A percentile compares a stretch with the other conserved stretches of the same genome.
Evolutionary conservation across 2,329 filamentous ascomycete species (phyloP).

Genomic region (Sporothrix sp.): DNA sequence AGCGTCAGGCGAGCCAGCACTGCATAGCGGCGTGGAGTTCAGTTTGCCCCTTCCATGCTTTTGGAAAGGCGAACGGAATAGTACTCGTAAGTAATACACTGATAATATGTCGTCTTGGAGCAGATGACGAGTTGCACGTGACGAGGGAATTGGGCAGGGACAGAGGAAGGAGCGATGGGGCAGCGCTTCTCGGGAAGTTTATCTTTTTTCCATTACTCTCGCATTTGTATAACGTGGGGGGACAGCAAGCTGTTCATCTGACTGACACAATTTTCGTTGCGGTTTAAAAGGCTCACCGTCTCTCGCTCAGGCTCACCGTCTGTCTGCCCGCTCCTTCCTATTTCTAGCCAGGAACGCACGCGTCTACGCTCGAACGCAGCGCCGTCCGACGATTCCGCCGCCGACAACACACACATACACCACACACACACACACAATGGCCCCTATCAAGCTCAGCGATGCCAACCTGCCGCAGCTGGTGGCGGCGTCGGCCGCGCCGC

Average conservation of each 20-base stretch:
- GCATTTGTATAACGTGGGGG: background rate
- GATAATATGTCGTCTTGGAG: too few relatives aligned
- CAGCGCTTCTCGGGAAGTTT: background rate
- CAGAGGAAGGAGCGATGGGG: background rate
- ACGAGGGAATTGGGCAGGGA: background rate
- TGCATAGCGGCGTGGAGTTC: too few relatives aligned
- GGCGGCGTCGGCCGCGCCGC: constrained; percentile 8
- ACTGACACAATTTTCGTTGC: too few relatives aligned
- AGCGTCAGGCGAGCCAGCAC: too few relatives aligned
- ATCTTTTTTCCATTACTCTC: background rate
- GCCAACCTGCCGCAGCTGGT: constrained; percentile 29
- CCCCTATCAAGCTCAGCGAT: constrained; percentile 29
- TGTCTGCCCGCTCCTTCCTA: background rate
- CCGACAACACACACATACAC: background rate
- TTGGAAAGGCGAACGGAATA: too few relatives aligned
- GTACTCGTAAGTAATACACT: too few relatives aligned
- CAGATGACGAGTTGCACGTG: background rate
- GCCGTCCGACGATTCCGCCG: background rate
- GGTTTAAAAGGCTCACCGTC: too few relatives aligned
- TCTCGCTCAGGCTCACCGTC: too few relatives aligned
- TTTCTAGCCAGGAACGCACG: too few relatives aligned
- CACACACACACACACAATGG: background rate
- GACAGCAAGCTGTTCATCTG: too few relatives aligned
- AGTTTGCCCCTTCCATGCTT: background rate
- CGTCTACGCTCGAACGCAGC: too few relatives aligned